Percentiles rank a stretch among this genome's conserved stretches.
Conservation (phyloP, 306 rosid genomes). For the Malus asiatica region DNA sequence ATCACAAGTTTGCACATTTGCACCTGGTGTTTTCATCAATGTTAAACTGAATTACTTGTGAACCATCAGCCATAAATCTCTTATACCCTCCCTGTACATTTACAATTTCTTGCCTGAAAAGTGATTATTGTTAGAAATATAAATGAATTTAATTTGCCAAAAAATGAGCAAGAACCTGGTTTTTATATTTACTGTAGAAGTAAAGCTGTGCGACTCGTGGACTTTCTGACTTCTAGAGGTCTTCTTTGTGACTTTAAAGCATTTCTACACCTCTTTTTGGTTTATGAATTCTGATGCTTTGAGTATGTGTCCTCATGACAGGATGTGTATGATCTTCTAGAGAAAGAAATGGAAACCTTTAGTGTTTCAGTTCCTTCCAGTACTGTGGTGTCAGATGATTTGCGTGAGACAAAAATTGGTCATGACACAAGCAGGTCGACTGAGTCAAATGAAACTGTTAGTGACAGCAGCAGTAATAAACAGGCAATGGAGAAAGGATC, state of each 20-base stretch:
- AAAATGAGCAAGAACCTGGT: not conserved
- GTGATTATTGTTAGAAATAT: not conserved
- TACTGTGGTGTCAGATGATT: slow-evolving; percentile 30
- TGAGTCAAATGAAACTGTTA: slow-evolving; percentile 46
- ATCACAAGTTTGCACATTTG: not conserved
- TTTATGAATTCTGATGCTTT: slow-evolving; percentile 23
- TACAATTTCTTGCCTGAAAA: not conserved
- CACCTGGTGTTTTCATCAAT: not conserved
- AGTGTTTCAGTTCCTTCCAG: slow-evolving; percentile 45
- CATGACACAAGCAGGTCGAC: slow-evolving; percentile 43
- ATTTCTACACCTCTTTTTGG: slow-evolving; percentile 7
- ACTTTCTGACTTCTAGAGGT: not conserved
- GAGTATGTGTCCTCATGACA: slow-evolving; percentile 21
- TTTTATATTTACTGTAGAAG: not conserved
- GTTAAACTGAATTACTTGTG: not conserved
- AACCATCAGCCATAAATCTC: not conserved
- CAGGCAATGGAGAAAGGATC: slow-evolving; percentile 58
- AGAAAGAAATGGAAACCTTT: slow-evolving; percentile 76
- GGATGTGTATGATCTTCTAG: slow-evolving; percentile 63
- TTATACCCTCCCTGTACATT: not conserved
- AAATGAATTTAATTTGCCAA: not conserved
- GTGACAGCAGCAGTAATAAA: slow-evolving; percentile 46
- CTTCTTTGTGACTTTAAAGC: not conserved
- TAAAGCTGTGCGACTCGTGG: not conserved
- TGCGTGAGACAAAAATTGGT: slow-evolving; percentile 40